A percentile compares a stretch with the other conserved stretches of the same genome.
Conservation (phyloP, 495 filamentous ascomycete genomes). For the Podospora conica region DNA sequence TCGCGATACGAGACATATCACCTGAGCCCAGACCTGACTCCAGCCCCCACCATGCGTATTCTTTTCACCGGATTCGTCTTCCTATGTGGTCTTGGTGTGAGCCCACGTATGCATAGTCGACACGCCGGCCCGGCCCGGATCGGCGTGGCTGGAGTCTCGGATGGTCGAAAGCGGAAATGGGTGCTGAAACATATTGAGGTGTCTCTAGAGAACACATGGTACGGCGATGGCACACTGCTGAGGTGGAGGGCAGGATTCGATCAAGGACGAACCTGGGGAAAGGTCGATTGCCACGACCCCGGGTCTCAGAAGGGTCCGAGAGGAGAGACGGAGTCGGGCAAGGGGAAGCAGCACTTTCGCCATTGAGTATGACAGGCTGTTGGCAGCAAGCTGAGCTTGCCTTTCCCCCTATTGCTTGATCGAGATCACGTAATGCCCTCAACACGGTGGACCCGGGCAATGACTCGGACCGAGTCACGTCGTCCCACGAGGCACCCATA, state of each 20-base stretch:
- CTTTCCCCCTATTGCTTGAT: neutral
- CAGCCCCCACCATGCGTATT: too few species aligned
- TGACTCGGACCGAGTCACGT: neutral
- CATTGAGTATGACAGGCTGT: neutral
- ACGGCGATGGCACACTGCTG: neutral
- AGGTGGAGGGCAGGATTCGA: neutral
- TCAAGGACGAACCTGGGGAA: neutral
- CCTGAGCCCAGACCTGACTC: neutral
- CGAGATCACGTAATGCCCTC: neutral
- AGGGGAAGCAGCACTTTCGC: neutral
- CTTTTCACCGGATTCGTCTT: neutral
- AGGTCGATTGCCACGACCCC: neutral
- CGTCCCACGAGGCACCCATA: neutral
- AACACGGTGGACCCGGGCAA: neutral
- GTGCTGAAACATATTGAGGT: neutral
- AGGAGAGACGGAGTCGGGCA: too few species aligned
- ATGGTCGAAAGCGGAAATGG: neutral
- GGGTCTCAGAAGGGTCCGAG: neutral
- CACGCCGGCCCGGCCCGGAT: neutral
- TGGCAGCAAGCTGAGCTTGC: neutral
- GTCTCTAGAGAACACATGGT: neutral
- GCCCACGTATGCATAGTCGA: neutral
- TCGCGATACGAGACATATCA: neutral
- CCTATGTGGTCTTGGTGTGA: neutral
- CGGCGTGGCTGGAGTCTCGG: neutral